Evolutionary conservation across 2,329 filamentous ascomycete genomes (phyloP).

Genomic region (Diaporthe vaccinii): DNA sequence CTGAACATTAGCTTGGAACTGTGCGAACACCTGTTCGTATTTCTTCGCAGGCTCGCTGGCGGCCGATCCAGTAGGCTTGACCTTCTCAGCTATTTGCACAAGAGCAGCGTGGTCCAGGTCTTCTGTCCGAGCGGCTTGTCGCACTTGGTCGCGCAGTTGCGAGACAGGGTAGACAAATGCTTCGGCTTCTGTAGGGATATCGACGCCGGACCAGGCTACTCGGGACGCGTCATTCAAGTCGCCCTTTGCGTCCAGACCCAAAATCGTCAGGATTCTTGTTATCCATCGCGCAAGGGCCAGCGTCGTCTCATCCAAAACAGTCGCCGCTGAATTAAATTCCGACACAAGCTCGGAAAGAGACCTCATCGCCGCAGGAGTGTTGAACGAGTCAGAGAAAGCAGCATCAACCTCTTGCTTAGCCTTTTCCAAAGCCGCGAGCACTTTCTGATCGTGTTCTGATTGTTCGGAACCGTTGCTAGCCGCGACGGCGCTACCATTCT

Average conservation of each 20-base stretch:
- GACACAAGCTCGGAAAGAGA: slow-evolving; percentile 74
- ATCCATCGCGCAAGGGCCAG: slow-evolving; percentile 68
- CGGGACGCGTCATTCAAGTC: slow-evolving; percentile 54
- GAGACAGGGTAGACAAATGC: slow-evolving; percentile 70
- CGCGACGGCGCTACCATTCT: neutral
- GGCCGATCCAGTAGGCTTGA: slow-evolving; percentile 37
- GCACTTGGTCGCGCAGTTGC: slow-evolving; percentile 54
- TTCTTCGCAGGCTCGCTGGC: slow-evolving; percentile 39
- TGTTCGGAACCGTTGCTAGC: slow-evolving; percentile 18
- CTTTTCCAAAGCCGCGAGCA: slow-evolving; percentile 62
- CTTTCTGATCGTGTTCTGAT: slow-evolving; percentile 50
- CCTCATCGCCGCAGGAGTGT: slow-evolving; percentile 74
- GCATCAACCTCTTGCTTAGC: slow-evolving; percentile 71
- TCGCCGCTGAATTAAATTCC: slow-evolving; percentile 66
- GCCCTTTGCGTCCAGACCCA: slow-evolving; percentile 69
- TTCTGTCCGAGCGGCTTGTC: slow-evolving; percentile 55
- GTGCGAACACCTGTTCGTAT: slow-evolving; percentile 49
- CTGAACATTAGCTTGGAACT: slow-evolving; percentile 58
- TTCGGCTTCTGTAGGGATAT: slow-evolving; percentile 71
- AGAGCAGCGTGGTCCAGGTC: slow-evolving; percentile 48
- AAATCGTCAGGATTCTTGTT: slow-evolving; percentile 74
- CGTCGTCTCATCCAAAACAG: slow-evolving; percentile 44
- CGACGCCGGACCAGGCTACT: slow-evolving; percentile 76
- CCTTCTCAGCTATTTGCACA: slow-evolving; percentile 41
- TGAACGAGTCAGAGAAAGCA: slow-evolving; percentile 77